Conservation (phyloP, 2,329 filamentous ascomycete genomes). For the Penicillium sp. region DNA sequence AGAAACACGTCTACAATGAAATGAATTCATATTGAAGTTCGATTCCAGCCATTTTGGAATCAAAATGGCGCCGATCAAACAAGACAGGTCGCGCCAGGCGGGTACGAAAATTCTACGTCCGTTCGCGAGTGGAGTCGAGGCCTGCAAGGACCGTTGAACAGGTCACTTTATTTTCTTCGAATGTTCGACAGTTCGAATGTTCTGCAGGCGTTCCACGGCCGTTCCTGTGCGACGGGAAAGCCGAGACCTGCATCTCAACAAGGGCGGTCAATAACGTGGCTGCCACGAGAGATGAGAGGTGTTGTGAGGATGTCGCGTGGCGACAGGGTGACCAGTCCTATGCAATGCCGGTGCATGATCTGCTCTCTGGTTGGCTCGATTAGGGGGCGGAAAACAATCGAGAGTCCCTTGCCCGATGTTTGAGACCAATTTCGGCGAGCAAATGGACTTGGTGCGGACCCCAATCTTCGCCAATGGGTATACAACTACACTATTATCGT, state of each 20-base stretch:
- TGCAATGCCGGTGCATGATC: neutral
- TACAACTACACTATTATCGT: neutral
- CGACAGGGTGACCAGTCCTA: neutral
- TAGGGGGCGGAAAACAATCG: neutral
- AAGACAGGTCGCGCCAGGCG: neutral
- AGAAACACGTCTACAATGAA: neutral
- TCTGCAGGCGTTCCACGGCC: conserved; percentile 18
- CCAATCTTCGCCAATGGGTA: neutral
- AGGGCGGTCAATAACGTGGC: conserved; percentile 32
- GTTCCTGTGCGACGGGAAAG: conserved; percentile 15
- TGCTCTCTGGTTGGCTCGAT: neutral
- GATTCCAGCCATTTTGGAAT: neutral
- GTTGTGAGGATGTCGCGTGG: conserved; percentile 10
- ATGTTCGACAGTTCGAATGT: conserved; percentile 14
- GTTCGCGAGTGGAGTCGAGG: neutral
- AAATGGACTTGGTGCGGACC: neutral
- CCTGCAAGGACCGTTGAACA: neutral
- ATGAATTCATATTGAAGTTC: neutral
- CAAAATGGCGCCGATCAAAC: neutral
- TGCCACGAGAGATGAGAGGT: conserved; percentile 29
- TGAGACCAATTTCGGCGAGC: neutral
- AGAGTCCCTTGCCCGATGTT: neutral
- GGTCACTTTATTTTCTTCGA: conserved; percentile 6
- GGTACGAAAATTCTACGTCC: neutral
- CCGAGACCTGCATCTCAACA: conserved; percentile 5